Evolutionary conservation across 78 protist species (phyloP).

Genomic region (Neovahlkampfia damariscottae): DNA sequence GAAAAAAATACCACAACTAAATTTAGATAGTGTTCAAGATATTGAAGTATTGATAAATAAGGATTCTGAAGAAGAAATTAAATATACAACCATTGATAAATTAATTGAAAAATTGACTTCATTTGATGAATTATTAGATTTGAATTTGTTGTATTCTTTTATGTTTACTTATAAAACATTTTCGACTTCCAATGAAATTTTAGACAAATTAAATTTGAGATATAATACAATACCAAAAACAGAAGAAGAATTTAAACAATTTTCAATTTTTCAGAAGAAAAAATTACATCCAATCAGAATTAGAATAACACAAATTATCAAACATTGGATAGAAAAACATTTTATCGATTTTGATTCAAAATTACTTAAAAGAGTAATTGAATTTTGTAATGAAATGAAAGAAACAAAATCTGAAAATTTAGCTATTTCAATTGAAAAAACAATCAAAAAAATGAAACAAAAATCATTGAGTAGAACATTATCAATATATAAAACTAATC

Average conservation of each 20-base stretch:
- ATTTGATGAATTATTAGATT: not conserved
- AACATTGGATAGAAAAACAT: not conserved
- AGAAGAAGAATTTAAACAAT: not conserved
- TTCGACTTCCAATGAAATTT: not conserved
- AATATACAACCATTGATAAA: not conserved
- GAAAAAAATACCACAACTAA: too few species aligned
- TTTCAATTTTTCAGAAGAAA: not conserved
- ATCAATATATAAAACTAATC: not conserved
- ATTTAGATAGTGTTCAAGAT: too few species aligned
- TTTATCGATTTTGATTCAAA: not conserved
- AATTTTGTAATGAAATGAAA: not conserved
- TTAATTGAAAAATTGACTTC: not conserved
- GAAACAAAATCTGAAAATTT: not conserved
- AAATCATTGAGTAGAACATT: conserved; percentile 2
- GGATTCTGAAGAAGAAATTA: not conserved
- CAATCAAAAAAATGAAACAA: too few species aligned
- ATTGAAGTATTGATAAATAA: too few species aligned
- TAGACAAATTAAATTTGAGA: not conserved
- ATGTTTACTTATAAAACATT: not conserved
- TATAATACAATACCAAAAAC: not conserved
- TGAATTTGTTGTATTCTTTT: not conserved
- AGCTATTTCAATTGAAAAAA: not conserved
- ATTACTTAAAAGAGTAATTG: not conserved
- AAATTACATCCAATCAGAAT: not conserved
- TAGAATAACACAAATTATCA: not conserved